Evolutionary conservation across 192 early-diverging fungal genomes (phyloP), one percentile per base, ranked within the genome.

Genomic region (Backusella sp.): DNA sequence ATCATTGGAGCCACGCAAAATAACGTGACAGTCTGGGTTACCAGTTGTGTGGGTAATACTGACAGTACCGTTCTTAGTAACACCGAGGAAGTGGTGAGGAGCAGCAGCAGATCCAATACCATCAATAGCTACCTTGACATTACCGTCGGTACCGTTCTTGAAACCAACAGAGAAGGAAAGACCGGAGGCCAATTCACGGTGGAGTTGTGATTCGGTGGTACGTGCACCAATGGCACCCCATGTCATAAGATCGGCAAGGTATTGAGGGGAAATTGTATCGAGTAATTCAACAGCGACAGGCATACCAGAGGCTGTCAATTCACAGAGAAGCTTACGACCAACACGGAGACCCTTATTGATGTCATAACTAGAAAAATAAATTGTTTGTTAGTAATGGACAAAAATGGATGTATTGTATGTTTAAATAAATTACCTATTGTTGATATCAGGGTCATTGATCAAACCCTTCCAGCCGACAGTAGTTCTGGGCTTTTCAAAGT

Each of bases 391-490:
- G 26, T 28, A 62, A 15, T 62, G 17, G 14, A 72, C 2, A 12
- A 77, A 72, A 44, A 46, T 11, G 49, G 1, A 72, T 26, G 2
- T 56, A 65, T 56, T 21, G 11, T 7, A 19, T 17, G 3, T 44
- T 15, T 14, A 65, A 68, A 77, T 23, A 4, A 0, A 46, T 76
- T 78, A 84, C 85, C 86, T 86, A 84, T 88, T 86, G 80, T 94
- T 91, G 39, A 93, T 82, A 30, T 86, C 81, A 30, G 93, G 92
- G 73, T 93, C 93, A 79, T 93, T 93, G 80, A 94, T 98, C 41
- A 98, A 86, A 30, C 96, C 97, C 82, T 97, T 97, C 96, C 96
- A 98, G 19, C 96, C 96, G 12, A 95, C 89, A 17, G 91, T 94
- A 12, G 92, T 93, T 73, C 93, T 85, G 9, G 94, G 94, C 82